Evolutionary conservation across 805 yeast species (phyloP).

Genomic region (Candida fluviatilis): DNA sequence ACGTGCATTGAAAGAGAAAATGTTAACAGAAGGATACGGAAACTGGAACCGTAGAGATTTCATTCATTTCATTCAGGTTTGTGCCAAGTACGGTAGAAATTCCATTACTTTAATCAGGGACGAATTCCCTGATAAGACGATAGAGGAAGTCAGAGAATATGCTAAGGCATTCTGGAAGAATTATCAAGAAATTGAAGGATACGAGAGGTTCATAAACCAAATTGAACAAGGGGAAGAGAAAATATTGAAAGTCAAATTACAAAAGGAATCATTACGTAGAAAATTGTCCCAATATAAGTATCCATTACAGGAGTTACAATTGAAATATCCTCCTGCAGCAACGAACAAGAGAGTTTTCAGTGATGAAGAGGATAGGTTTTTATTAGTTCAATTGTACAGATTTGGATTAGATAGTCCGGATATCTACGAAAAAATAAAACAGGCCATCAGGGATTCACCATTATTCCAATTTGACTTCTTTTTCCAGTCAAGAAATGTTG

Average conservation of each 20-base stretch:
- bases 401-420: conserved; percentile 79
- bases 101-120: conserved; percentile 63
- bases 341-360: conserved; percentile 62
- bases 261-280: conserved; percentile 73
- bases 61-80: conserved; percentile 67
- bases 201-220: conserved; percentile 74
- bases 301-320: conserved; percentile 75
- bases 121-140: conserved; percentile 78
- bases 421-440: conserved; percentile 73
- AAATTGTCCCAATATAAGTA: conserved; percentile 66
- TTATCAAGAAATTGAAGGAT: conserved; percentile 78
- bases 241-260: conserved; percentile 57
- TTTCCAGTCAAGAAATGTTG: conserved; percentile 71
- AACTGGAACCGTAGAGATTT: conserved; percentile 90
- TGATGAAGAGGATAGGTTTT: conserved; percentile 87
- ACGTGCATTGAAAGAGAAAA: conserved; percentile 54
- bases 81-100: conserved; percentile 79
- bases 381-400: conserved; percentile 73
- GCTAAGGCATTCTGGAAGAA: conserved; percentile 79
- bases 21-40: conserved; percentile 63
- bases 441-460: conserved; percentile 68
- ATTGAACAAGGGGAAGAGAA: conserved; percentile 90
- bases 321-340: conserved; percentile 70
- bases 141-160: conserved; percentile 76
- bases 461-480: conserved; percentile 85